phyloP scores from a whole-genome alignment of 352 stramenopile species.

The Stephanocyclus meneghinianus region DNA sequence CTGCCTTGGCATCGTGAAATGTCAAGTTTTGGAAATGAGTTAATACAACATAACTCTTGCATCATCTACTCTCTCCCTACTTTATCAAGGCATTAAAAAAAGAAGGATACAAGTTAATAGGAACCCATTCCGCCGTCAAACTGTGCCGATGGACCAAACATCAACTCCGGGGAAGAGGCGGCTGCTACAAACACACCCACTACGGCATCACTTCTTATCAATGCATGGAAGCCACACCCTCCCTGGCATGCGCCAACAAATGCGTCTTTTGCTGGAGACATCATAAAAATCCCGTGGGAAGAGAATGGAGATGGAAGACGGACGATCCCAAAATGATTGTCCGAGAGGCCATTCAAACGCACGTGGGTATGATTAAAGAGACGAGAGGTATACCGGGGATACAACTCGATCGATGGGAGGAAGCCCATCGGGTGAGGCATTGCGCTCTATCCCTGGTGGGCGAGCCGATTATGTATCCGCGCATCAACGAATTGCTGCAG shows the following conservation, averaged over 20 bases:
- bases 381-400: conserved; percentile 93
- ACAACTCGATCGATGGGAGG: conserved; percentile 90
- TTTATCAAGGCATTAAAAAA: conserved; percentile 86
- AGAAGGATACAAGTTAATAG: conserved; percentile 98
- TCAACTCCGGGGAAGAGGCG: conserved; percentile 92
- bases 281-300: conserved; percentile 98
- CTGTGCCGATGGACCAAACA: conserved; percentile 99
- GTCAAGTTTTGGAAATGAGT: not conserved
- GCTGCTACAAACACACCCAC: conserved; percentile 99
- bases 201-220: conserved; percentile 99
- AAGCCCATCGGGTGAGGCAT: conserved; percentile 94
- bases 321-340: conserved; percentile 95
- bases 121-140: conserved; percentile 97
- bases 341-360: conserved; percentile 83
- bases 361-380: conserved; percentile 90
- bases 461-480: conserved; percentile 98
- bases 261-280: conserved; percentile 98
- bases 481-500: conserved; percentile 95
- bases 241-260: conserved; percentile 97
- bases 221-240: conserved; percentile 98
- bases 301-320: conserved; percentile 97
- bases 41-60: not conserved
- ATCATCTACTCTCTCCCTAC: not conserved
- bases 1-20: not conserved
- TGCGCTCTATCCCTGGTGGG: conserved; percentile 97